A percentile compares a stretch with the other conserved stretches of the same genome.
Evolutionary conservation across 495 filamentous ascomycete genomes (phyloP).

Genomic region (Penicillium chermesinum): DNA sequence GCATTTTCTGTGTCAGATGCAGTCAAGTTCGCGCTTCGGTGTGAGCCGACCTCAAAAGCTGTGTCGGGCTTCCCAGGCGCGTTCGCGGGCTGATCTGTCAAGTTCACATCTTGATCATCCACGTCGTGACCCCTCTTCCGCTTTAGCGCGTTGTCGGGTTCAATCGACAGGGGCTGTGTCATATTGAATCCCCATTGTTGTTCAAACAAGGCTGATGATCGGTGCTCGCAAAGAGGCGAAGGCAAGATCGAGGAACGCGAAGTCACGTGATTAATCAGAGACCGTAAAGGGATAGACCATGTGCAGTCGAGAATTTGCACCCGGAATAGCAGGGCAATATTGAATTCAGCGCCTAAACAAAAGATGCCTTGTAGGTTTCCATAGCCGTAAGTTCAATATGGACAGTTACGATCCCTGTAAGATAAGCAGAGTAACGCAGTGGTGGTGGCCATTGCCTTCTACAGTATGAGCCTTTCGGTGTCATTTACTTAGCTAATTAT

Average conservation of each 20-base stretch:
- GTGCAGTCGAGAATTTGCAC: background rate
- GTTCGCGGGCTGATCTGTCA: background rate
- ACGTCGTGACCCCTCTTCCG: background rate
- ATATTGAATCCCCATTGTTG: background rate
- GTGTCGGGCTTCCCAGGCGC: background rate
- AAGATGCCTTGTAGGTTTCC: no score
- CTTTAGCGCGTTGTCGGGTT: background rate
- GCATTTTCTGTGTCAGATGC: background rate
- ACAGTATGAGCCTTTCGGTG: no score
- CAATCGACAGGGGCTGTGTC: background rate
- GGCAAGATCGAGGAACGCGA: background rate
- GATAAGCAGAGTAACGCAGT: no score
- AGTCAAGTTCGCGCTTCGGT: background rate
- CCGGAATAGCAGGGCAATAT: no score
- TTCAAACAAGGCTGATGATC: background rate
- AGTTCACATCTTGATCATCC: background rate
- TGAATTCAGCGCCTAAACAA: no score
- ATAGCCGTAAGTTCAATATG: no score
- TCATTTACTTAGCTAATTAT: no score
- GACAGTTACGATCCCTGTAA: no score
- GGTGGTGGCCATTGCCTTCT: no score
- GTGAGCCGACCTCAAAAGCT: background rate
- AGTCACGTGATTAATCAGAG: background rate
- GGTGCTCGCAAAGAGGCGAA: background rate
- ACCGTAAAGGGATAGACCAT: background rate